Evolutionary conservation across 345 rosid genomes (phyloP).

Genomic region (Raphanus sativus): DNA sequence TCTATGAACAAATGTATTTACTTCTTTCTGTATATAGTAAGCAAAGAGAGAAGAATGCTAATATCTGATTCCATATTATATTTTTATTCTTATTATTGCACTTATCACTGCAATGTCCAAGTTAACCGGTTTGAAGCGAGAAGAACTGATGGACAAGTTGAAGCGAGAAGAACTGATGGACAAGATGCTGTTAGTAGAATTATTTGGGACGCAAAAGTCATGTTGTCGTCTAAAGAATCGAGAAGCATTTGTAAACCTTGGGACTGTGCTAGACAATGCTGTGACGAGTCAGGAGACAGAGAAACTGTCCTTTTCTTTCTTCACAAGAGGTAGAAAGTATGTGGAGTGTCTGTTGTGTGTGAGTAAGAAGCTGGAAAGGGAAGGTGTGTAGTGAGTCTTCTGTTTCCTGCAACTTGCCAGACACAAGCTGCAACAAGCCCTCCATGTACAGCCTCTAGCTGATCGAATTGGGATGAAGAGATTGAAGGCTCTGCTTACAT

Average conservation of each 20-base stretch:
- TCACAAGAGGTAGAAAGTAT: constrained; percentile 63
- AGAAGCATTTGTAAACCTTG: constrained; percentile 77
- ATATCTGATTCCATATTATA: too few relatives aligned
- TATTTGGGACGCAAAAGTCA: constrained; percentile 69
- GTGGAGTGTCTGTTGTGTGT: constrained; percentile 79
- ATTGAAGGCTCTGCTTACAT: too few relatives aligned
- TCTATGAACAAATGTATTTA: too few relatives aligned
- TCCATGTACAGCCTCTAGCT: too few relatives aligned
- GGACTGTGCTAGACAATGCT: constrained; percentile 70
- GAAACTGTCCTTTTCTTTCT: constrained; percentile 81
- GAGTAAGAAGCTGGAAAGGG: constrained; percentile 76
- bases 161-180: constrained; percentile 77
- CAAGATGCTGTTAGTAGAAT: constrained; percentile 86
- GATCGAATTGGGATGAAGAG: too few relatives aligned
- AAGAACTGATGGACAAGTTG: constrained; percentile 80
- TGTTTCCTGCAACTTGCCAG: constrained; percentile 98
- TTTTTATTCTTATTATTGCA: too few relatives aligned
- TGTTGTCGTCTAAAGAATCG: constrained; percentile 83
- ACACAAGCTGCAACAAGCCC: constrained; percentile 47
- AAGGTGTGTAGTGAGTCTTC: constrained; percentile 64
- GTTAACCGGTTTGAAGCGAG: constrained; percentile 78
- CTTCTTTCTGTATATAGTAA: too few relatives aligned
- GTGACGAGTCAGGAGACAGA: constrained; percentile 71
- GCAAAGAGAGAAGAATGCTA: too few relatives aligned
- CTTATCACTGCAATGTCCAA: constrained; percentile 55